Percentiles rank a stretch among this genome's conserved stretches.
Conservation (phyloP, 192 early-diverging fungal genomes). For the Haplosporangium gracile region DNA sequence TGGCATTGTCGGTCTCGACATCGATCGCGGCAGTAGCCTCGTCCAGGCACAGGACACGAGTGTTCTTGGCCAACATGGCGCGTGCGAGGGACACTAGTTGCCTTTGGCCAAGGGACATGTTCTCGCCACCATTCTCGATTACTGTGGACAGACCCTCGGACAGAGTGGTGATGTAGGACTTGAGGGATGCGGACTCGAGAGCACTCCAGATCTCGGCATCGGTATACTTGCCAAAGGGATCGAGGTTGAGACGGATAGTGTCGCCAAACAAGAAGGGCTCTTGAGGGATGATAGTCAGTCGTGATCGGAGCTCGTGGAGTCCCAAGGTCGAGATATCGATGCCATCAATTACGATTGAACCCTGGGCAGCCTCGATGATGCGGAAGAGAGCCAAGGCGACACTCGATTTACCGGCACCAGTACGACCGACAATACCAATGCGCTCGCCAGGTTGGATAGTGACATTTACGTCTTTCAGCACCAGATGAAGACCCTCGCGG, state of each 20-base stretch:
- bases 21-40: conserved; percentile 66
- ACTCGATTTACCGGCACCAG: conserved; percentile 60
- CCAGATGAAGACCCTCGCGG: conserved; percentile 79
- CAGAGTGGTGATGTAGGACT: conserved; percentile 70
- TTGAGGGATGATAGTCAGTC: conserved; percentile 84
- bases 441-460: conserved; percentile 64
- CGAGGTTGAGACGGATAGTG: conserved; percentile 67
- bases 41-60: conserved; percentile 32
- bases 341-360: conserved; percentile 82
- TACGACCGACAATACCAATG: conserved; percentile 75
- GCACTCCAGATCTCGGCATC: conserved; percentile 77
- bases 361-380: conserved; percentile 68
- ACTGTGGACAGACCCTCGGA: conserved; percentile 75
- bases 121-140: conserved; percentile 84
- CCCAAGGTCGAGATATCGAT: conserved; percentile 75
- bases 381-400: conserved; percentile 74
- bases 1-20: conserved; percentile 53
- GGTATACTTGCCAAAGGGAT: conserved; percentile 64
- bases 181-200: conserved; percentile 76
- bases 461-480: conserved; percentile 69
- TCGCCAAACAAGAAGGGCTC: conserved; percentile 80
- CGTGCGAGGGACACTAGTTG: conserved; percentile 81
- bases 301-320: conserved; percentile 66
- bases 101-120: conserved; percentile 87
- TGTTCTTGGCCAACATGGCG: conserved; percentile 66